A percentile compares a stretch with the other conserved stretches of the same genome.
phyloP scores from a whole-genome alignment of 305 asterid species.

The Solanum hybrid region DNA sequence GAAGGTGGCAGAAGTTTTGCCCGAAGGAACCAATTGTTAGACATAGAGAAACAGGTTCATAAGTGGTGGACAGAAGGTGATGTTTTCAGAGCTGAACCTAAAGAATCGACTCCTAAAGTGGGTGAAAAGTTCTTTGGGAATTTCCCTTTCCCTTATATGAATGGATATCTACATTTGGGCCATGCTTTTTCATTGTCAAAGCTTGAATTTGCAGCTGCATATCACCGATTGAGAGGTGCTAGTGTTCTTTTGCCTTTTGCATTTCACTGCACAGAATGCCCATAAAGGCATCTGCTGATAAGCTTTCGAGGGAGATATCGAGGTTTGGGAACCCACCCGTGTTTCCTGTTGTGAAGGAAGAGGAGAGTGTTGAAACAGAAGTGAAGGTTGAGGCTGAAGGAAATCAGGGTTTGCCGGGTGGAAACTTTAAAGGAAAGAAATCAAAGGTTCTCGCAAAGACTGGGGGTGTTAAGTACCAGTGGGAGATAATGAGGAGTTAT shows the following conservation, averaged over 20 bases:
- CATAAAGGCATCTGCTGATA: conserved; percentile 90
- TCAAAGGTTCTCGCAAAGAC: conserved; percentile 81
- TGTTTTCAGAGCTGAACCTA: conserved; percentile 65
- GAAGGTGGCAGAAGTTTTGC: conserved; percentile 63
- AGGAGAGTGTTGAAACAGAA: conserved; percentile 37
- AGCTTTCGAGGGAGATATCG: conserved; percentile 55
- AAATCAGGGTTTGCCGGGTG: conserved; percentile 46
- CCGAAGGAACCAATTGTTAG: conserved; percentile 51
- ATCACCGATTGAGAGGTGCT: conserved; percentile 79
- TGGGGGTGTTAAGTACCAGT: conserved; percentile 60
- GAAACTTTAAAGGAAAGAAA: conserved; percentile 75
- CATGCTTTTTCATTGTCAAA: conserved; percentile 92
- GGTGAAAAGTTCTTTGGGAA: conserved; percentile 91
- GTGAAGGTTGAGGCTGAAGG: conserved; percentile 45
- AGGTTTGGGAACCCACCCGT: conserved; percentile 76
- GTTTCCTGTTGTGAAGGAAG: conserved; percentile 56
- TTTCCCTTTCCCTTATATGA: conserved; percentile 93
- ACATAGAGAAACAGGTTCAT: conserved; percentile 51
- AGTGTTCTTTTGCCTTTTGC: conserved; percentile 83
- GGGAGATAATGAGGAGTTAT: conserved; percentile 90
- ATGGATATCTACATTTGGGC: conserved; percentile 86
- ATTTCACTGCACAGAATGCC: conserved; percentile 97
- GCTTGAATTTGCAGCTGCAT: conserved; percentile 88
- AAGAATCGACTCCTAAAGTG: conserved; percentile 43
- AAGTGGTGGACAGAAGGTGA: conserved; percentile 67